Percentiles rank a stretch among this genome's conserved stretches.
phyloP scores from a whole-genome alignment of 2,329 filamentous ascomycete genomes.

The Colletotrichum magnum region DNA sequence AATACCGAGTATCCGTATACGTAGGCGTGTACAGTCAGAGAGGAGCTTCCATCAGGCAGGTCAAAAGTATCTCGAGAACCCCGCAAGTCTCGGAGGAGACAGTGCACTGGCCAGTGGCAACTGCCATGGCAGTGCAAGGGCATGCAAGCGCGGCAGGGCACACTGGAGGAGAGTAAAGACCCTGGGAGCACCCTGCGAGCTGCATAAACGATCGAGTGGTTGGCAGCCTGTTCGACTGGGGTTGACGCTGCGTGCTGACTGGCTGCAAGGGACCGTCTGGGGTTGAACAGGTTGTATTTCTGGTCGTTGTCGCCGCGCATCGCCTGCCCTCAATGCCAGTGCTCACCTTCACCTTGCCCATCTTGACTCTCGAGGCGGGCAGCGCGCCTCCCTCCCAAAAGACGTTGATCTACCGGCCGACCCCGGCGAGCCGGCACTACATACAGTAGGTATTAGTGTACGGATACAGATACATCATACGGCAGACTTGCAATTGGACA shows the following conservation, averaged over 20 bases:
- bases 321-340: neutral
- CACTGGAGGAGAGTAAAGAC: neutral
- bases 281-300: constrained; percentile 18
- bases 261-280: constrained; percentile 38
- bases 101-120: too few relatives aligned
- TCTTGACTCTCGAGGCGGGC: constrained; percentile 11
- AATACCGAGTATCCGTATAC: too few relatives aligned
- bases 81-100: too few relatives aligned
- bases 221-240: constrained; percentile 24
- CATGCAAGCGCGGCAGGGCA: too few relatives aligned
- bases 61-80: too few relatives aligned
- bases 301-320: neutral
- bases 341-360: too few relatives aligned
- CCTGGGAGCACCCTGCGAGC: constrained; percentile 22
- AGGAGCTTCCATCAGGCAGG: too few relatives aligned
- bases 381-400: constrained; percentile 26
- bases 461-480: too few relatives aligned
- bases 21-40: too few relatives aligned
- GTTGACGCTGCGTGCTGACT: constrained; percentile 6
- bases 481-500: too few relatives aligned
- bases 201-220: constrained; percentile 30
- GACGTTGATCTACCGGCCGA: constrained; percentile 26
- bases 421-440: constrained; percentile 10
- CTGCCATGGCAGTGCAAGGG: too few relatives aligned
- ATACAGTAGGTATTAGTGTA: neutral